phyloP scores from a whole-genome alignment of 1,139 yeast species.

The Kazachstania sp. region DNA sequence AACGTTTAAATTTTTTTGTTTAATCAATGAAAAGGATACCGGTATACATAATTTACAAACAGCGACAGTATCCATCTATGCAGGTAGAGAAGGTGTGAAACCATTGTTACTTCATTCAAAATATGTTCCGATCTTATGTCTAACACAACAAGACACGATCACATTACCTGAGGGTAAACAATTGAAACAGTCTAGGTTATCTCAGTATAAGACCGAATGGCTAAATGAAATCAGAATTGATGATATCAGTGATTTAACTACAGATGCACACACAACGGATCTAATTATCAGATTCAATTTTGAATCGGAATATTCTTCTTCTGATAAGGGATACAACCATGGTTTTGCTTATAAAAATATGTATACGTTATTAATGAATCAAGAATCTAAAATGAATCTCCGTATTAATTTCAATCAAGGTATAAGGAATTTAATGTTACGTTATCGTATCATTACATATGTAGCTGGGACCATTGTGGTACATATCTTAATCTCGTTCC shows the following conservation, averaged over 20 bases:
- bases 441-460: slow-evolving; percentile 21
- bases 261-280: background rate
- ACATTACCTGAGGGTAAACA: slow-evolving; percentile 2
- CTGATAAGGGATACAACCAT: slow-evolving; percentile 3
- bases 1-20: slow-evolving; percentile 19
- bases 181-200: slow-evolving; percentile 9
- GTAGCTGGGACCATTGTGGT: slow-evolving; percentile 20
- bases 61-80: background rate
- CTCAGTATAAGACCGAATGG: slow-evolving; percentile 18
- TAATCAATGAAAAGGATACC: background rate
- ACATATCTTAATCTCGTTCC: slow-evolving; percentile 12
- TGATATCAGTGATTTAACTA: slow-evolving; percentile 12
- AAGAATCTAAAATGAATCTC: slow-evolving; percentile 16
- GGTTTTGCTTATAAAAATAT: slow-evolving; percentile 3
- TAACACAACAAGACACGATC: slow-evolving; percentile 9
- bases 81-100: background rate
- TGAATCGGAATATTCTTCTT: slow-evolving; percentile 5
- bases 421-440: slow-evolving; percentile 25
- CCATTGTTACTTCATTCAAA: background rate
- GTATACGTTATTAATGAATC: background rate
- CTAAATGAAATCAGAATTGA: slow-evolving; percentile 14
- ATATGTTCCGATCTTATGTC: slow-evolving; percentile 12
- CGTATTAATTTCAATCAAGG: slow-evolving; percentile 24
- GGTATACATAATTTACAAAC: background rate
- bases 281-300: background rate